Percentiles rank a stretch among this genome's conserved stretches.
phyloP scores from a whole-genome alignment of 352 stramenopile species.

The Hyaloperonospora brassicae region DNA sequence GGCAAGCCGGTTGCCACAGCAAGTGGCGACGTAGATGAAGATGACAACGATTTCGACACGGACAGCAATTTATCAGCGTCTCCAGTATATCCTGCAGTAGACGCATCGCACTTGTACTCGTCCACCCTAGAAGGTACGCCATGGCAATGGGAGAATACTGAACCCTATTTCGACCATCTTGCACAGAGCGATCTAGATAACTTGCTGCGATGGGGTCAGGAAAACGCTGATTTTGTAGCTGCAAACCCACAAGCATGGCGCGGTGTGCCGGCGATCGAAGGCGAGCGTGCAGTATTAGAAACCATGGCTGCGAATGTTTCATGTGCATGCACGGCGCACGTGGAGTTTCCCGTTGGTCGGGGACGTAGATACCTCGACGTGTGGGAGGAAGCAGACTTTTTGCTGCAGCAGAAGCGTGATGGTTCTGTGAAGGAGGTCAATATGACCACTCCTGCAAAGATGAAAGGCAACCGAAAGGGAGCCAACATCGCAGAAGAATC shows the following conservation, averaged over 20 bases:
- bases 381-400: slow-evolving; percentile 73
- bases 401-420: slow-evolving; percentile 31
- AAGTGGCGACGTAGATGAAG: slow-evolving; percentile 11
- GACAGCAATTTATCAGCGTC: slow-evolving; percentile 22
- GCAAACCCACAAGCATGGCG: slow-evolving; percentile 29
- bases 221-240: slow-evolving; percentile 46
- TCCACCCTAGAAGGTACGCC: slow-evolving; percentile 25
- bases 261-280: slow-evolving; percentile 9
- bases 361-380: slow-evolving; percentile 65
- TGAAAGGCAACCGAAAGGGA: slow-evolving; percentile 27
- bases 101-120: slow-evolving; percentile 37
- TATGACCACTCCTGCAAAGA: slow-evolving; percentile 19
- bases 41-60: slow-evolving; percentile 2
- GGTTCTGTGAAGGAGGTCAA: slow-evolving; percentile 19
- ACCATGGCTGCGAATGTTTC: slow-evolving; percentile 40
- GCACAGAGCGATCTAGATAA: slow-evolving; percentile 47
- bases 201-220: slow-evolving; percentile 38
- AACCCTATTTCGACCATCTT: slow-evolving; percentile 50
- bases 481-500: slow-evolving; percentile 8
- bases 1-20: slow-evolving; percentile 22
- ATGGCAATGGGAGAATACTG: slow-evolving; percentile 60
- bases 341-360: slow-evolving; percentile 32
- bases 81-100: slow-evolving; percentile 33
- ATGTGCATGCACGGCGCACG: slow-evolving; percentile 14
- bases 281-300: slow-evolving; percentile 34